phyloP scores from a whole-genome alignment of 1,139 yeast species.

The Tardiomyces depauwii region DNA sequence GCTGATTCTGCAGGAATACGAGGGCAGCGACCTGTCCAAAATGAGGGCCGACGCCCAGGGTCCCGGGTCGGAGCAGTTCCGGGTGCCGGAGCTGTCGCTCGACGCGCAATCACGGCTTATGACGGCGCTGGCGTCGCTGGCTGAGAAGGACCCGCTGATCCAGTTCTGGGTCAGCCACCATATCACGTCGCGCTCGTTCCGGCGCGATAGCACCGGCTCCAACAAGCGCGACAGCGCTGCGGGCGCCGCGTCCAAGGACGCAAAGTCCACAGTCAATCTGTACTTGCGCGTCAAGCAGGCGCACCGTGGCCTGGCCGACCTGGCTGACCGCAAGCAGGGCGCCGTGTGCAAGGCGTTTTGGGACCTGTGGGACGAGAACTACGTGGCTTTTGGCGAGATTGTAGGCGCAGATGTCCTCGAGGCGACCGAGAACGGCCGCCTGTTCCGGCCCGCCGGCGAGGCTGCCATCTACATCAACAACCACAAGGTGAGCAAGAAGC shows the following conservation, averaged over 20 bases:
- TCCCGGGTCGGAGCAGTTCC: neutral
- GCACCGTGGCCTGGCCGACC: conserved; percentile 19
- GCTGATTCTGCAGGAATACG: conserved; percentile 16
- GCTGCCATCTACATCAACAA: conserved; percentile 22
- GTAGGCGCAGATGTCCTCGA: conserved; percentile 20
- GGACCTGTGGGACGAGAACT: conserved; percentile 25
- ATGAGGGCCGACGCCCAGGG: neutral
- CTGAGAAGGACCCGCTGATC: conserved; percentile 15
- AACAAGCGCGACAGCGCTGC: conserved; percentile 3
- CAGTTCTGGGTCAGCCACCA: conserved; percentile 17
- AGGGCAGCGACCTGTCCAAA: neutral
- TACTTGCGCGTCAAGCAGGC: conserved; percentile 18
- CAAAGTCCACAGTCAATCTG: conserved; percentile 6
- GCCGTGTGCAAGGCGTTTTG: conserved; percentile 25
- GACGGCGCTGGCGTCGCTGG: conserved; percentile 14
- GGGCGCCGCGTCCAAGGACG: conserved; percentile 10
- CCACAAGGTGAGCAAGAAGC: conserved; percentile 13
- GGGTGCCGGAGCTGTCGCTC: neutral
- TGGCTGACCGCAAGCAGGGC: conserved; percentile 24
- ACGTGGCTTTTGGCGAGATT: conserved; percentile 20
- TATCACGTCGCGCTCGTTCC: neutral
- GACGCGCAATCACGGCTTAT: conserved; percentile 15
- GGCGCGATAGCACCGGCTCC: neutral
- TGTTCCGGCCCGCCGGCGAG: conserved; percentile 23
- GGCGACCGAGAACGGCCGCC: conserved; percentile 19